Conservation (phyloP, 164 flowering plant species). For the Cinnamomum chago region DNA sequence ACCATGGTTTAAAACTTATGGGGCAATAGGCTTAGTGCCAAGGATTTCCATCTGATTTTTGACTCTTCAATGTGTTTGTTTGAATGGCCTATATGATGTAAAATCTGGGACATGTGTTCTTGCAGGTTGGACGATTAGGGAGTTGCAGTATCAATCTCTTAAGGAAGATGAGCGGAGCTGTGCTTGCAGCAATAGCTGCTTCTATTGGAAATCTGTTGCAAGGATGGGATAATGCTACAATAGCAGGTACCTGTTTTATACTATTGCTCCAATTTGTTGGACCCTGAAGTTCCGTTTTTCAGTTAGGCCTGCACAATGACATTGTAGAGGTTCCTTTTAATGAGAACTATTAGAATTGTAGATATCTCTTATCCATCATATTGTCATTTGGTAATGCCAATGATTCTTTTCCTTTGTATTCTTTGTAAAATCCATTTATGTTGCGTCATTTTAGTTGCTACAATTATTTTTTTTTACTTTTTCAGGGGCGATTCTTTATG, state of each 20-base stretch:
- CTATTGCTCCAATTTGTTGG: not conserved
- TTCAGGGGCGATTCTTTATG: conserved; percentile 78
- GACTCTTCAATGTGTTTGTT: not conserved
- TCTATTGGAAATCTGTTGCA: conserved; percentile 86
- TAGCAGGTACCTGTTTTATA: conserved; percentile 59
- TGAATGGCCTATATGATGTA: not conserved
- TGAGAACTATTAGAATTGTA: not conserved
- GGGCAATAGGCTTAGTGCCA: not conserved
- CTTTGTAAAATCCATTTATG: no score
- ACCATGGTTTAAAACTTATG: not conserved
- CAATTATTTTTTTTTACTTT: not conserved
- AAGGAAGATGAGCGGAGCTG: conserved; percentile 70
- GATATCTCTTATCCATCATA: not conserved
- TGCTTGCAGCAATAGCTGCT: conserved; percentile 79
- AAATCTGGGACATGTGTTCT: not conserved
- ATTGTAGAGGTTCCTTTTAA: not conserved
- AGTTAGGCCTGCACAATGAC: not conserved
- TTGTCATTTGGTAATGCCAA: not conserved
- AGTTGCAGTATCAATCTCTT: conserved; percentile 2
- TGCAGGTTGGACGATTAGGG: conserved; percentile 9
- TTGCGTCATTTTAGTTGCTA: not conserved
- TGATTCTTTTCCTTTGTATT: not conserved
- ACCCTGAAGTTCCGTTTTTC: not conserved
- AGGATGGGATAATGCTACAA: conserved; percentile 98
- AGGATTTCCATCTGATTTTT: not conserved